Base-by-base conservation (phyloP, 1,139 yeast species). In the Suhomyces kunorum region DNA sequence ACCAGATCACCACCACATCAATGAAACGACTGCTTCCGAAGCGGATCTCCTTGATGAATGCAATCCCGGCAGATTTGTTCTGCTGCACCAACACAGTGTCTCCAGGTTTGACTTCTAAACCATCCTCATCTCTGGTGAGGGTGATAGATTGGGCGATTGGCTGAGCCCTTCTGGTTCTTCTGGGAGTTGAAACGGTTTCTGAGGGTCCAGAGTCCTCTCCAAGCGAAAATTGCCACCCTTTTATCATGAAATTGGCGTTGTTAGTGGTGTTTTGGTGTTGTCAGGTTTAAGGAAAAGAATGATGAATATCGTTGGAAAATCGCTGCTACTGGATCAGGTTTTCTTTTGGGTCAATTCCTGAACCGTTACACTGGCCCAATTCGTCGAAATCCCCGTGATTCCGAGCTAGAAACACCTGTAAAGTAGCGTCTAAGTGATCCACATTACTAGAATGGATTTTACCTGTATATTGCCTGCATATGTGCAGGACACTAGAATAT, bases 1-100 rank as follows among this genome's bases (percentile, higher is more conserved):
- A 71, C 68, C 74, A 68, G 14, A 64, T 37, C 9, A 66, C 74
- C 20, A 53, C 48, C 3, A 76, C 43, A 18, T 70, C 77, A 4
- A 75, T 46, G 42, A 62, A 71, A 24, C 55, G 56, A 28, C 63
- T 63, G 18, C 60, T 61, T 0, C 76, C 80, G 44, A 70, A 65
- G 26, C 50, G 42, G 18, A 76, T 68, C 17, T 73, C 76, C 32
- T 63, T 63, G 19, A 76, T 61, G 12, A 74, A 47, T 1, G 65
- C 77, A n/a, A 68, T 43, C 24, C 60, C 67, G 39, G 39, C 42
- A 48, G 39, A 19, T 9, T 23, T 24, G 16, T 34, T 32, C 26
- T 54, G 51, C 27, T 54, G 51, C 1, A 68, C 60, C 5, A 66
- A 45, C 0, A 75, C 45, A 17, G 66, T 54, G 44, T 71, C 76